Evolutionary conservation across 1,284 basidiomycete species (phyloP).

Genomic region (Volvariella volvacea): DNA sequence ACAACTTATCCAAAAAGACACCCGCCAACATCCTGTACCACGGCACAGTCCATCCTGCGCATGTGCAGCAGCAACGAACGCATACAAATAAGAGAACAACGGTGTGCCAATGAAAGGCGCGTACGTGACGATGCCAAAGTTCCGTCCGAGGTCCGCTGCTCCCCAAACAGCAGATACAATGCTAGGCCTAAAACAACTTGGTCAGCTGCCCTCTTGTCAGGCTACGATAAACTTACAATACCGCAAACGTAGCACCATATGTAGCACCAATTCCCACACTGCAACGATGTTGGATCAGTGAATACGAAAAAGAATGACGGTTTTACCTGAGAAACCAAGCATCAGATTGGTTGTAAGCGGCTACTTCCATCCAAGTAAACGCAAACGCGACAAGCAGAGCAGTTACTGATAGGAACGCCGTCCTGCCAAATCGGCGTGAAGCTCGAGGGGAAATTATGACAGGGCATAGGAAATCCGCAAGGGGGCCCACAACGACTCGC

Average conservation of each 20-base stretch:
- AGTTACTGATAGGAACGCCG: constrained; percentile 48
- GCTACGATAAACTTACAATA: constrained; percentile 44
- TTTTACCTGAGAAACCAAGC: constrained; percentile 60
- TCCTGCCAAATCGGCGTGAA: constrained; percentile 41
- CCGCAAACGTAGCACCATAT: constrained; percentile 63
- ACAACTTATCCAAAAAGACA: constrained; percentile 53
- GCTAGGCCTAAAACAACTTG: constrained; percentile 43
- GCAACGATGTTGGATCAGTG: constrained; percentile 6
- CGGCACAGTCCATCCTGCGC: constrained; percentile 39
- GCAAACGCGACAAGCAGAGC: constrained; percentile 40
- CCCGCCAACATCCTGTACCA: constrained; percentile 56
- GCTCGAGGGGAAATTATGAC: constrained; percentile 32
- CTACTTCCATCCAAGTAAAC: constrained; percentile 47
- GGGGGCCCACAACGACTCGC: constrained; percentile 59
- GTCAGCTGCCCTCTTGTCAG: not conserved
- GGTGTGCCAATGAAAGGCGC: constrained; percentile 70
- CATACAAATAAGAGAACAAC: constrained; percentile 69
- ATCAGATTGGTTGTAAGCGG: constrained; percentile 37
- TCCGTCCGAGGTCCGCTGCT: constrained; percentile 57
- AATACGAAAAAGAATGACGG: not conserved
- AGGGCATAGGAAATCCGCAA: constrained; percentile 67
- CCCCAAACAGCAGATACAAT: constrained; percentile 69
- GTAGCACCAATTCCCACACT: constrained; percentile 58
- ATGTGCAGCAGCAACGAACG: constrained; percentile 51
- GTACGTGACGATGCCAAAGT: constrained; percentile 68